Evolutionary conservation across 2,329 filamentous ascomycete species (phyloP), one percentile per base, ranked within the genome.

Genomic region (Beauveria sp.): DNA sequence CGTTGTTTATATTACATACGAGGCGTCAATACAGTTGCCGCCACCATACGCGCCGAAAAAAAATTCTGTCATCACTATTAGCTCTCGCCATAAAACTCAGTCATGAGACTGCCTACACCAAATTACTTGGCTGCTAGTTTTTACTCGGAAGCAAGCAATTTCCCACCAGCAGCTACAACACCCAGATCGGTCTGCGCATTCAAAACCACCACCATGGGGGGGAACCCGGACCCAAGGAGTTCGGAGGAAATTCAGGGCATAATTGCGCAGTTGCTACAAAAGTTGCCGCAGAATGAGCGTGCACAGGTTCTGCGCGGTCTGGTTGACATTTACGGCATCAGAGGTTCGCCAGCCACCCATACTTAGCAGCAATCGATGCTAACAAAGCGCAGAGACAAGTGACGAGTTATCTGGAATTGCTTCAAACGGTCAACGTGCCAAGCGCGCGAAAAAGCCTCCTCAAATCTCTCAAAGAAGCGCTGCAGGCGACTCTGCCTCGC

Each of bases 31-130:
- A 18, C 38, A 54, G 40, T 16, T 55, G 40, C 53, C n/a, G 26
- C 24, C 24, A 20, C 5, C 16, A 24, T 40, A 7, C 12, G 20
- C 34, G 10, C 20, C 22, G 22, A 38, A 10, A 38, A 3, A 10
- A 38, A 3, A 10, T 28, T 22, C 40, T 20, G 9, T 12, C 6
- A 3, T 28, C 18, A 20, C 43, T 20, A 12, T 12, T 24, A 24
- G 10, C n/a, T 20, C n/a, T 20, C 12, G 50, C 30, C 16, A 9
- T n/a, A 43, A 3, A 45, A 20, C n/a, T n/a, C 24, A 26, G 53
- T 28, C 53, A 55, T 55, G 53, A 55, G 53, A 45, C 53, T 55
- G 18, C 40, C 53, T 45, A 55, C 38, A 30, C 53, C 53, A 28
- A 55, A 55, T 30, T 45, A 55, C n/a, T 42, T 55, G 24, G 40